Conservation (phyloP, 2,329 filamentous ascomycete species). For the Hypoxylon sp. region DNA sequence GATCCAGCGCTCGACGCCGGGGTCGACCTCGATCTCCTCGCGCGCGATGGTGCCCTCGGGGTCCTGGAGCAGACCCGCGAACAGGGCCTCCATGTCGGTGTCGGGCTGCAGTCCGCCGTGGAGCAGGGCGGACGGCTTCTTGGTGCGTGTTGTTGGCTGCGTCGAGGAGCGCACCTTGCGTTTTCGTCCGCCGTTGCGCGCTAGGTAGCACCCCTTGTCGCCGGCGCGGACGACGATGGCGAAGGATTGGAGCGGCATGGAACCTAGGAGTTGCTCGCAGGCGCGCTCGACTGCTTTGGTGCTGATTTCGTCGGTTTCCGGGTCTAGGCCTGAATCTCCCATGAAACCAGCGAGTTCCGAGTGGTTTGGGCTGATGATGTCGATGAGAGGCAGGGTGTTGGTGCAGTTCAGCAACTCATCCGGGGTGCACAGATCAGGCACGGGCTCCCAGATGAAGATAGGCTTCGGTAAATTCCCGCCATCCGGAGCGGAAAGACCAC, state of each 20-base stretch:
- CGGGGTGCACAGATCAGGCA: conserved; percentile 85
- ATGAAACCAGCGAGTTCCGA: conserved; percentile 89
- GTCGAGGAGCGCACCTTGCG: conserved; percentile 44
- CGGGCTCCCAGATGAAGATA: conserved; percentile 92
- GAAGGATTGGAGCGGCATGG: conserved; percentile 71
- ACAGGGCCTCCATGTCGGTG: conserved; percentile 69
- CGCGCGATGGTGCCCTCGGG: conserved; percentile 61
- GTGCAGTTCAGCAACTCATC: conserved; percentile 71
- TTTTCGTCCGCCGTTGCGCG: conserved; percentile 64
- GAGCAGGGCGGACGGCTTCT: conserved; percentile 54
- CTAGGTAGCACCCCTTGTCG: conserved; percentile 74
- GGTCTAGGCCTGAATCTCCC: conserved; percentile 65
- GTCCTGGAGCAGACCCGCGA: conserved; percentile 65
- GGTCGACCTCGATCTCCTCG: conserved; percentile 69
- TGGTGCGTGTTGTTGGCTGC: conserved; percentile 40
- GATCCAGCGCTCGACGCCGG: conserved; percentile 76
- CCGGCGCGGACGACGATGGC: conserved; percentile 76
- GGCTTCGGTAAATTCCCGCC: conserved; percentile 58
- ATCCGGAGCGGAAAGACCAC: conserved; percentile 46
- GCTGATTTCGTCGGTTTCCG: conserved; percentile 63
- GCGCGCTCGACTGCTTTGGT: conserved; percentile 62
- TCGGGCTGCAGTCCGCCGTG: conserved; percentile 65
- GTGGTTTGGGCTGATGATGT: conserved; percentile 82
- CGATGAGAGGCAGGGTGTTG: conserved; percentile 67
- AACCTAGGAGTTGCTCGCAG: conserved; percentile 69